Evolutionary conservation across 179 eudicot species (phyloP), one percentile per base, ranked within the genome.

Genomic region (Carnegiea gigantea): DNA sequence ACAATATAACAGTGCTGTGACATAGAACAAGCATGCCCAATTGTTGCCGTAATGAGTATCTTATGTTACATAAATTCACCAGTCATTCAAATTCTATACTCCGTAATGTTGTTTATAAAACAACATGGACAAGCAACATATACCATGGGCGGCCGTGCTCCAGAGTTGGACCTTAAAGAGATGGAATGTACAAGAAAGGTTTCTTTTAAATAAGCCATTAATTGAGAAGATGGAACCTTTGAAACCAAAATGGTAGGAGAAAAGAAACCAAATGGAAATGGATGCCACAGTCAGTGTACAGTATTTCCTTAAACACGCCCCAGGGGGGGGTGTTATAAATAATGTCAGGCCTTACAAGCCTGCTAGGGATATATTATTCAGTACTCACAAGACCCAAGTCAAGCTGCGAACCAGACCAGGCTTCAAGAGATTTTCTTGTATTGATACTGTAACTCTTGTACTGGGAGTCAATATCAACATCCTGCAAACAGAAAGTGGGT

Each of bases 361-460:
- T 73, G 46, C 60, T 48, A 36, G 59, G n/a, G 18, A 83, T 84
- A 28, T 23, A 24, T 60, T 70, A 24, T 60, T 70, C n/a, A 82
- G 81, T 84, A 91, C 99, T 83, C 90, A 96, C 99, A 80, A 96
- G 98, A 80, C 93, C 95, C 86, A 94, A 83, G 84, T 96, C 98
- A 83, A 91, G 92, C 85, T 88, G 88, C 53, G 88, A 81, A 77
- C 90, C 88, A 84, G 97, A 92, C 99, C 99, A 96, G 60, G 99
- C 96, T 80, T 94, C 97, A 75, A 96, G 98, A 80, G 97, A 92
- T 81, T 87, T 89, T 83, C 97, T 91, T 73, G 98, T 92, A 73
- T 75, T 86, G 71, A 70, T 49, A 75, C 87, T 96, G 88, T 92
- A 96, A 82, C 80, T 86, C 82, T 89, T 91, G 92, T 92, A 96